Evolutionary conservation across 257 asterid species (phyloP), one percentile per base, ranked within the genome.

Genomic region (Osmanthus fragrans): DNA sequence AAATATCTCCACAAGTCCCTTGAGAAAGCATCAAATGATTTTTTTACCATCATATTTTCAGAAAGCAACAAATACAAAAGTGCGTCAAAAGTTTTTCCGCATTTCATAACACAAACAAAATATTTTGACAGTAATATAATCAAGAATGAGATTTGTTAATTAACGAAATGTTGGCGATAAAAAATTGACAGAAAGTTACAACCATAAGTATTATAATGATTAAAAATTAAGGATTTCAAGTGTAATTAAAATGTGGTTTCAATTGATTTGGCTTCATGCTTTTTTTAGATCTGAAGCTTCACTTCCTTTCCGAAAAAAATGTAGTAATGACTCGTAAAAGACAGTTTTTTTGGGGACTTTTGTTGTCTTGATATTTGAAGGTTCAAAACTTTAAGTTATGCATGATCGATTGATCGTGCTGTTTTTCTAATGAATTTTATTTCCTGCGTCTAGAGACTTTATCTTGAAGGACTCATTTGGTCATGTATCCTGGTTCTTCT

Each of bases 301-400:
- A 15, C 63, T 60, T 25, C 13, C 32, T 21, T 56, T 7, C 65
- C n/a, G 2, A 72, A 18, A 34, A 34, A 37, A 47, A 7, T 30
- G 47, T 58, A 15, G 42, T n/a, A 56, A 23, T 29, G 19, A 30
- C 5, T 82, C 27, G 60, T 1, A 39, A 21, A 36, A 10, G 23
- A 49, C 23, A 25, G 5, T 1, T 5, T 27, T 73, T 69, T 4
- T 30, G 49, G 60, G 63, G 1, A 37, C 56, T 27, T 32, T 23
- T 32, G 8, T 70, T 39, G 32, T 40, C 32, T 82, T 73, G 67
- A 64, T 71, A 27, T 56, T 58, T 42, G 21, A 21, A 45, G 42
- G n/a, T n/a, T n/a, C n/a, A n/a, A n/a, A n/a, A n/a, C 40, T 47
- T 30, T 72, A 65, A 12, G 27, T 36, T 18, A 12, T 66, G 13